Percentiles rank a stretch among this genome's conserved stretches.
These are phyloP conservation scores for Populus ilicifolia DNA, from an alignment of 345 rosid species.

Conservation along the genomic window DNA sequence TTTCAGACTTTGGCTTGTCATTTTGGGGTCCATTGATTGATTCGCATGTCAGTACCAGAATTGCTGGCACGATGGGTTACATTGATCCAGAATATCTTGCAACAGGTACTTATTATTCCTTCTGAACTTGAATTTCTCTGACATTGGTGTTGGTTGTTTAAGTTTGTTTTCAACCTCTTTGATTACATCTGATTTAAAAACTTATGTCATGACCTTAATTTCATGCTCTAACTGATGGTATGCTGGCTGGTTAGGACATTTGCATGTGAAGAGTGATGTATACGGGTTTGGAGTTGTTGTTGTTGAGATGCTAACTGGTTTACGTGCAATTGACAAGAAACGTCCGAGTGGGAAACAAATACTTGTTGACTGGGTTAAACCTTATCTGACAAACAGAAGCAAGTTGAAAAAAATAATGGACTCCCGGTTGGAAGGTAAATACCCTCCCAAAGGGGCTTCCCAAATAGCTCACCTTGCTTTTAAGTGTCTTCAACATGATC, in stretches of 20 bases:
- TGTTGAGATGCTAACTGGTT: conserved; percentile 18
- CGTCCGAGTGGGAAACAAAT: neutral
- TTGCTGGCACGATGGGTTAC: neutral
- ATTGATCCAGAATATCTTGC: neutral
- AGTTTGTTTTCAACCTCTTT: no score
- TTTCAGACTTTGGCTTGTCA: neutral
- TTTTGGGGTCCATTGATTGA: neutral
- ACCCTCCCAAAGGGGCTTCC: neutral
- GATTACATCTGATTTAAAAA: neutral
- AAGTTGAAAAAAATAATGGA: conserved; percentile 14
- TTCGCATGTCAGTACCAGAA: neutral
- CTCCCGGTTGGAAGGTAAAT: conserved; percentile 3
- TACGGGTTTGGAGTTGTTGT: conserved; percentile 17
- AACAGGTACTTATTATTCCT: neutral
- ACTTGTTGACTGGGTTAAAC: conserved; percentile 11
- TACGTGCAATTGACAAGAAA: conserved; percentile 3
- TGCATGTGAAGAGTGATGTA: conserved; percentile 14
- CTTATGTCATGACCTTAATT: neutral
- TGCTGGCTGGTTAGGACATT: conserved; percentile 1
- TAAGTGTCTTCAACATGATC: neutral
- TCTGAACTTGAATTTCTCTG: no score
- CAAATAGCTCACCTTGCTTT: conserved; percentile 5
- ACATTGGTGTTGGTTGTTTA: neutral
- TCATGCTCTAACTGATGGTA: neutral
- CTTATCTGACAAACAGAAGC: neutral